Conservation (phyloP, 192 early-diverging fungal genomes). For the Backusella luteola region DNA sequence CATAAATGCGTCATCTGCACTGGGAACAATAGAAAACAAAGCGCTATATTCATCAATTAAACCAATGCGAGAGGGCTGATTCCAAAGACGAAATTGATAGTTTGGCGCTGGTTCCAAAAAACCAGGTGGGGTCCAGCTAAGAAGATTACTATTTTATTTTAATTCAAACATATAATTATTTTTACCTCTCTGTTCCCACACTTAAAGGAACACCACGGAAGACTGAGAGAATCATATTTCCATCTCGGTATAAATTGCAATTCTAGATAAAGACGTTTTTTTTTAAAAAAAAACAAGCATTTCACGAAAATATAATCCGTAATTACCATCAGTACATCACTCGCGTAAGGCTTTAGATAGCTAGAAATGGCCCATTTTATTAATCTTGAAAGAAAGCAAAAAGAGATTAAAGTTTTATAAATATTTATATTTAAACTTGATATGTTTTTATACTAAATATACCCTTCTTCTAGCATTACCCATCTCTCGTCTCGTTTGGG, state of each 20-base stretch:
- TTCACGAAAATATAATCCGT: neutral
- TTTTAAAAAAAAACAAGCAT: neutral
- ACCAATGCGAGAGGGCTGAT: neutral
- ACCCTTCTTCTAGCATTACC: conserved; percentile 10
- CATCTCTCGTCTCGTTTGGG: conserved; percentile 1
- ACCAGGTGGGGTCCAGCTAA: neutral
- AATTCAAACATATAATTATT: neutral
- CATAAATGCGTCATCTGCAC: neutral
- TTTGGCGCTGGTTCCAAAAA: conserved; percentile 2
- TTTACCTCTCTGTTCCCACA: neutral
- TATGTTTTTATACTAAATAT: neutral
- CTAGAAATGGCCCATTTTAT: neutral
- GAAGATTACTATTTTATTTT: neutral
- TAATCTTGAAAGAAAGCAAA: neutral
- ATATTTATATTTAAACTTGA: neutral
- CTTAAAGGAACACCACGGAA: neutral
- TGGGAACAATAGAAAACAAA: conserved; percentile 3
- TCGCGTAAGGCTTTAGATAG: neutral
- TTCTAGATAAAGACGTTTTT: neutral
- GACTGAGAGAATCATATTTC: conserved; percentile 1
- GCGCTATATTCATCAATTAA: neutral
- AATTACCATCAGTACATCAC: neutral
- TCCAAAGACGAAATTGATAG: neutral
- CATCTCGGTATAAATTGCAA: conserved; percentile 1
- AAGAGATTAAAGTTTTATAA: neutral